Evolutionary conservation across 257 asterid species (phyloP), one percentile per base, ranked within the genome.

Genomic region (Scutellaria minor): DNA sequence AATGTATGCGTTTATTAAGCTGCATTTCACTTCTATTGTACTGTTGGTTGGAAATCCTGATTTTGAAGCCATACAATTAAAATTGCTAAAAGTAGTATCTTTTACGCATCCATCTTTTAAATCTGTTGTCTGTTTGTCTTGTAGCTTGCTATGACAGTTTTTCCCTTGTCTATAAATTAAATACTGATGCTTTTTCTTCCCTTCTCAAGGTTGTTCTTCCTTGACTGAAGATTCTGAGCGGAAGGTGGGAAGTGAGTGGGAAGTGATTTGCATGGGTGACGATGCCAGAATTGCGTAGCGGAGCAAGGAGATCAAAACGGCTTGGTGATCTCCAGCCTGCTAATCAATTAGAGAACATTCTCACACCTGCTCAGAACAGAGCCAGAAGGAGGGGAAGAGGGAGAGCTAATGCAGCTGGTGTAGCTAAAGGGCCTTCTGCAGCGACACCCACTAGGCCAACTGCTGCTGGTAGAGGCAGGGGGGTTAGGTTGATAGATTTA

Each of bases 281-380:
- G 88, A 90, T 90, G 96, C 94, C 94, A 71, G 95, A 87, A 82
- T 84, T 90, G 94, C 92, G 90, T 84, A 90, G 92, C 74, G 92
- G 96, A 87, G 94, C 94, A 68, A 79, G 94, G 90, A 87, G 96
- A 86, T 90, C 95, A 79, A 90, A 86, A 82, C 91, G 95, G 83
- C 90, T 91, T 64, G 96, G 92, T 81, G 95, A 91, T 89, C 96
- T 91, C 90, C 96, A 91, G 81, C 86, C 89, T 7, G 67, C 82
- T 74, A 75, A 79, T 64, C 97, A 87, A 81, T 96, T 83, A 78
- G 92, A 88, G 22, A 83, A 86, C 69, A 79, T 82, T 59, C 12
- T 78, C 44, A 70, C 88, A 58, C 90, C 96, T 61, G 80, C 95
- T 59, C 97, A 73, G 75, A 84, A 82, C 77, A 83, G 96, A 83